Evolutionary conservation across 257 asterid species (phyloP).

Genomic region (Solanum peruvianum): DNA sequence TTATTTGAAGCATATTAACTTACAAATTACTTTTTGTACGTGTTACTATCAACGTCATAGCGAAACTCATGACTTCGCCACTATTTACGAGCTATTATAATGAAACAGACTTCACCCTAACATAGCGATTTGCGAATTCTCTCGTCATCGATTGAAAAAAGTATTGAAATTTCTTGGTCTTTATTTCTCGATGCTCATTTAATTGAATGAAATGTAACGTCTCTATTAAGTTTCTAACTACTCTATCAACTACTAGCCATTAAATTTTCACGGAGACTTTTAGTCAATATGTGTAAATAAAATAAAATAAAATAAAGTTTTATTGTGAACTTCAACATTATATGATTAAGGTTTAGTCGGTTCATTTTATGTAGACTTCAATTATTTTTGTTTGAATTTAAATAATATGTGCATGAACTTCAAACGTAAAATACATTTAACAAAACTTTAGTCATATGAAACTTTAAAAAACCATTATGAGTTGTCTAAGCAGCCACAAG

Average conservation of each 20-base stretch:
- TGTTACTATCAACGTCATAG: not conserved
- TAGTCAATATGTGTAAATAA: not conserved
- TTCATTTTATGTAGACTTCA: not conserved
- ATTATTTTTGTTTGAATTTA: not conserved
- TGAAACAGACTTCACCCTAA: not conserved
- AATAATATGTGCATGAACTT: too few relatives aligned
- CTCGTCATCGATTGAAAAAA: not conserved
- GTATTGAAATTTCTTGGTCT: not conserved
- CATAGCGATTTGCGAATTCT: not conserved
- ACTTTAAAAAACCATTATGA: not conserved
- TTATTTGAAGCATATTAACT: not conserved
- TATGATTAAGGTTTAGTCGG: not conserved
- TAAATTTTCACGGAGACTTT: not conserved
- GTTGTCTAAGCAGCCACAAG: not conserved
- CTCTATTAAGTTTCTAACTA: not conserved
- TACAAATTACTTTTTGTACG: not conserved
- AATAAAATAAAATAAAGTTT: not conserved
- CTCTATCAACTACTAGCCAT: not conserved
- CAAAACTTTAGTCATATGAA: not conserved
- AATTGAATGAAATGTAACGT: not conserved
- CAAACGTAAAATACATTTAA: too few relatives aligned
- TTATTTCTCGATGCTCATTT: not conserved
- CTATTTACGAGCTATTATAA: too few relatives aligned
- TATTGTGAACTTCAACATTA: rapidly evolving
- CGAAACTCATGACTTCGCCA: not conserved